These are phyloP conservation scores for Aureobasidium sp. DNA, from an alignment of 2,329 filamentous ascomycete species.

Conservation along the genomic window DNA sequence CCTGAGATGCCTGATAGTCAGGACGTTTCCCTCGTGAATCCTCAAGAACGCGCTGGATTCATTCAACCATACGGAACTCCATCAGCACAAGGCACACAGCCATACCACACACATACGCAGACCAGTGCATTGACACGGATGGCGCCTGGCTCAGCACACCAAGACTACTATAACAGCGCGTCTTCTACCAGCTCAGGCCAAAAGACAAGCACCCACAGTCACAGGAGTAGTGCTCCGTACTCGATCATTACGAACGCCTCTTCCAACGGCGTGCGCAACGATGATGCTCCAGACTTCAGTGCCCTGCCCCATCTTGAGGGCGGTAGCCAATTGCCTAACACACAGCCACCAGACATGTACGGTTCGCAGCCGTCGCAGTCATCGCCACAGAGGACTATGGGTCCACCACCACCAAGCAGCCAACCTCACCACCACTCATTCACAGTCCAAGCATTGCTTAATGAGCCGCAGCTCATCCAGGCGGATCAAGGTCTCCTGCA, in stretches of 20 bases:
- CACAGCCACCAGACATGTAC: constrained; percentile 41
- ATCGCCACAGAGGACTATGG: constrained; percentile 17
- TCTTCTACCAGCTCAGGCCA: constrained; percentile 81
- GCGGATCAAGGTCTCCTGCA: constrained; percentile 42
- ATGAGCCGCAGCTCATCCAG: constrained; percentile 32
- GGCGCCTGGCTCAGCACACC: constrained; percentile 47
- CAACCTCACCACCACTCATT: constrained; percentile 23
- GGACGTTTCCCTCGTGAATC: constrained; percentile 21
- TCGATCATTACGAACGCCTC: background rate
- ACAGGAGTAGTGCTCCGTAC: constrained; percentile 44
- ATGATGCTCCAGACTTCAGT: constrained; percentile 48
- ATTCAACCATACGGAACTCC: constrained; percentile 17
- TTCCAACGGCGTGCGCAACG: constrained; percentile 51
- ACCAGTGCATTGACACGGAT: constrained; percentile 53
- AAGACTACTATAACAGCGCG: constrained; percentile 71
- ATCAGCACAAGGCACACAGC: constrained; percentile 19
- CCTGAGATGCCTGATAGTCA: constrained; percentile 37
- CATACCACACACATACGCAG: constrained; percentile 54
- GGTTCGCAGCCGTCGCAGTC: constrained; percentile 26
- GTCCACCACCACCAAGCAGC: constrained; percentile 23
- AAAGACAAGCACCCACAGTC: constrained; percentile 50
- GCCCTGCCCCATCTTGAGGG: constrained; percentile 36
- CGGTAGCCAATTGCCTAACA: constrained; percentile 55
- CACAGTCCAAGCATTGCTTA: constrained; percentile 32
- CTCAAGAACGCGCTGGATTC: constrained; percentile 24